Conservation (phyloP, 169 alveolate genomes). For the Besnoitia besnoiti region DNA sequence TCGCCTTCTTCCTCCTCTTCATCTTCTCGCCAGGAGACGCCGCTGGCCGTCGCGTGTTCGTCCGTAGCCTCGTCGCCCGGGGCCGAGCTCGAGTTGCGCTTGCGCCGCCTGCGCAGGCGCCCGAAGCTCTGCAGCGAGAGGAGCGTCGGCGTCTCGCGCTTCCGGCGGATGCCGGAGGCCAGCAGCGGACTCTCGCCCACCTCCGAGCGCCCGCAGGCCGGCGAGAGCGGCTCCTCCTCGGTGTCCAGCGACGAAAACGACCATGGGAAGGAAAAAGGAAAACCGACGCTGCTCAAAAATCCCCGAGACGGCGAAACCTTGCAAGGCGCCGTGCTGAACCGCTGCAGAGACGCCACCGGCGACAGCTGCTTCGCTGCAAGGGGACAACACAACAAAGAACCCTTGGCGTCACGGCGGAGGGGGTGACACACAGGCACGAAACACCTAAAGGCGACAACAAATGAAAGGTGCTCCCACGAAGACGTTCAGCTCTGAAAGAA, state of each 20-base stretch:
- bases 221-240: neutral
- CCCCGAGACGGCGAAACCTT: neutral
- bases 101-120: neutral
- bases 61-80: neutral
- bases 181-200: neutral
- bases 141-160: neutral
- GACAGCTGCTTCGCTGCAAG: neutral
- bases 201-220: neutral
- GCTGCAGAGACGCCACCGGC: neutral
- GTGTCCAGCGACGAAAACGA: neutral
- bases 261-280: neutral
- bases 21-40: neutral
- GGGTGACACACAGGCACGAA: neutral
- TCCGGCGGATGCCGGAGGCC: neutral
- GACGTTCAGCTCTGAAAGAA: neutral
- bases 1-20: too few species aligned
- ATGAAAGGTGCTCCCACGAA: neutral
- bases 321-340: neutral
- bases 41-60: neutral
- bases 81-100: too few species aligned
- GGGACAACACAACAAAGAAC: too few species aligned
- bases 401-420: too few species aligned
- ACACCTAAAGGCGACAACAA: neutral
- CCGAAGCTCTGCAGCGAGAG: neutral
- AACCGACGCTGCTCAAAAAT: neutral